phyloP scores from a whole-genome alignment of 441 rosid genomes.

The Geranium incanum region DNA sequence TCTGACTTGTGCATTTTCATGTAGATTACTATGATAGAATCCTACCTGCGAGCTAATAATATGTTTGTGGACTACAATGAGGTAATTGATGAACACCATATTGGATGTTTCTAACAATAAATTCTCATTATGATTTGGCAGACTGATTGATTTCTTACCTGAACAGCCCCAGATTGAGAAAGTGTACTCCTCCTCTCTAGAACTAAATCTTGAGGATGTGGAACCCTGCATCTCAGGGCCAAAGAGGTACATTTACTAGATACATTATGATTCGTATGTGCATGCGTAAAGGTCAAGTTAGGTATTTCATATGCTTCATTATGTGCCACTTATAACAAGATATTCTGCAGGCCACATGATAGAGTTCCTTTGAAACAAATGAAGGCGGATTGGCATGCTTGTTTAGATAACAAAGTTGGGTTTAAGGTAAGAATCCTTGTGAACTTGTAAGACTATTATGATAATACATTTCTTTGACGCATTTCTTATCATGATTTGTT shows the following conservation, averaged over 20 bases:
- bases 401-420: constrained; percentile 80
- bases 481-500: no score
- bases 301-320: neutral
- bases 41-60: constrained; percentile 75
- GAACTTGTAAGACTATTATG: neutral
- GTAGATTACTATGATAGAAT: constrained; percentile 84
- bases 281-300: neutral
- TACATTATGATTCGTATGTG: neutral
- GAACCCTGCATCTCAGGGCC: constrained; percentile 92
- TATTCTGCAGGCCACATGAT: constrained; percentile 70
- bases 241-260: constrained; percentile 47
- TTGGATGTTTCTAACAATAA: constrained; percentile 7
- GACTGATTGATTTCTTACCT: constrained; percentile 17
- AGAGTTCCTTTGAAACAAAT: constrained; percentile 75
- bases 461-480: no score
- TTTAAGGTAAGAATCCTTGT: constrained; percentile 55
- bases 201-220: constrained; percentile 68
- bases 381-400: constrained; percentile 93
- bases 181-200: constrained; percentile 60
- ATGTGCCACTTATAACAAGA: constrained; percentile 10
- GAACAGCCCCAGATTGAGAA: constrained; percentile 53
- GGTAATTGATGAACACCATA: constrained; percentile 33
- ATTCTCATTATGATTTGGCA: constrained; percentile 4
- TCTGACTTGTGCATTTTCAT: constrained; percentile 27
- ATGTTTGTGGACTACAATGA: constrained; percentile 88